Evolutionary conservation across 1,284 basidiomycete genomes (phyloP).

Genomic region (Volvariella surrecta): DNA sequence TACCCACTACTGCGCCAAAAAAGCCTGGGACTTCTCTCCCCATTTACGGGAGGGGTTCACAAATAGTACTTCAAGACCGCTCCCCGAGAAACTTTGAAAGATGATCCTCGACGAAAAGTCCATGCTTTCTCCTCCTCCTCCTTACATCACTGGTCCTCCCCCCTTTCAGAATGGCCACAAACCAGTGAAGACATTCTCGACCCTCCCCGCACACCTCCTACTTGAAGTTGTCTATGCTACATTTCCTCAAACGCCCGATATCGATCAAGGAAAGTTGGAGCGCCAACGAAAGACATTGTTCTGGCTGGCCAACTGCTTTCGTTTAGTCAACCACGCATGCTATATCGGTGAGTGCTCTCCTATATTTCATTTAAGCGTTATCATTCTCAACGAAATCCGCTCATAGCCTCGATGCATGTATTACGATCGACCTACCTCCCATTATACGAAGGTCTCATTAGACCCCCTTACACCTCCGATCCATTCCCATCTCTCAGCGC

Average conservation of each 20-base stretch:
- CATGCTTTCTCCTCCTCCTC: conserved; percentile 22
- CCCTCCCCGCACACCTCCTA: conserved; percentile 47
- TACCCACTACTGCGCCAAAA: no score
- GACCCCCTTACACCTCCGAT: conserved; percentile 61
- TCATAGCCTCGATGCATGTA: conserved; percentile 67
- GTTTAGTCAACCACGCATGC: conserved; percentile 54
- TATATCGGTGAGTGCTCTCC: conserved; percentile 45
- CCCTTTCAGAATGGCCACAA: conserved; percentile 13
- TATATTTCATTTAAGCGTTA: neutral
- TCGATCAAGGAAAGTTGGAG: conserved; percentile 31
- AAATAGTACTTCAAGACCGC: no score
- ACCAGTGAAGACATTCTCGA: conserved; percentile 22
- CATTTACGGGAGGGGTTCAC: neutral
- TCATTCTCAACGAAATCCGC: neutral
- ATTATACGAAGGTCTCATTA: conserved; percentile 52
- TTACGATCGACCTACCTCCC: conserved; percentile 66
- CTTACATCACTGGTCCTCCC: conserved; percentile 17
- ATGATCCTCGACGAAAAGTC: conserved; percentile 32
- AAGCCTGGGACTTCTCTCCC: neutral
- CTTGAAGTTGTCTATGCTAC: conserved; percentile 54
- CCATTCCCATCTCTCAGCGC: conserved; percentile 46
- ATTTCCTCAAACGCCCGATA: conserved; percentile 36
- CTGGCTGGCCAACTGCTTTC: conserved; percentile 55
- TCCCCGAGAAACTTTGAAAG: conserved; percentile 4
- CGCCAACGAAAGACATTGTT: conserved; percentile 56